Evolutionary conservation across 2,329 filamentous ascomycete genomes (phyloP), one percentile per base, ranked within the genome.

Genomic region (Stemphylium vesicarium): DNA sequence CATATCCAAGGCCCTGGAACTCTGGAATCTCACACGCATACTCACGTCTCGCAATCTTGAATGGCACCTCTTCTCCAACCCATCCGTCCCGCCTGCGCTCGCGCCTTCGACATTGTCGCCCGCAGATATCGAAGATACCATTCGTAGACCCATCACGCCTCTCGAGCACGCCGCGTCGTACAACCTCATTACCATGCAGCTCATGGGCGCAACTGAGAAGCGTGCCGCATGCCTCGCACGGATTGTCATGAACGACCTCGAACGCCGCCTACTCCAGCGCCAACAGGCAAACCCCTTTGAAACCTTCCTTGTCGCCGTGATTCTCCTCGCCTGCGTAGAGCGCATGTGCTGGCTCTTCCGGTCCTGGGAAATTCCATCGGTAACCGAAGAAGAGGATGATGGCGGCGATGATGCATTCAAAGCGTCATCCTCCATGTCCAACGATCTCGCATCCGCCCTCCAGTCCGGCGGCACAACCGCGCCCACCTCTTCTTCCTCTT

Each of bases 271-370:
- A 4, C 76, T 86, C 7, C 83, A 85, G 61, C 81, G 83, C 11
- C 81, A 84, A 63, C 81, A 84, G 66, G 80, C 79, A 18, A 82
- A 81, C 46, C 79, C 79, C 40, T 85, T 87, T 51, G 81, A 84
- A 56, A 86, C 84, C 0, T 86, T 85, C 64, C 71, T 87, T n/a
- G 80, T 82, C 4, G 79, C 83, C 0, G 76, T 87, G n/a, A 77
- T 87, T 13, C 74, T 87, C 0, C 74, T 87, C 20, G 84, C 82
- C 53, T 85, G 82, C 57, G 81, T 85, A 12, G 85, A 87, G 71
- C 79, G 84, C 49, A 84, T 84, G 72, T 82, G 82, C 65, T 84
- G 82, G 78, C 73, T 85, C 3, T 87, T 84, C 71, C 80, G 77
- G 29, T 79, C 76, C 1, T 84, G 81, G 81, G 80, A 84, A 42